Conservation (phyloP, 768 basidiomycete species). For the Suillus alpinus region DNA sequence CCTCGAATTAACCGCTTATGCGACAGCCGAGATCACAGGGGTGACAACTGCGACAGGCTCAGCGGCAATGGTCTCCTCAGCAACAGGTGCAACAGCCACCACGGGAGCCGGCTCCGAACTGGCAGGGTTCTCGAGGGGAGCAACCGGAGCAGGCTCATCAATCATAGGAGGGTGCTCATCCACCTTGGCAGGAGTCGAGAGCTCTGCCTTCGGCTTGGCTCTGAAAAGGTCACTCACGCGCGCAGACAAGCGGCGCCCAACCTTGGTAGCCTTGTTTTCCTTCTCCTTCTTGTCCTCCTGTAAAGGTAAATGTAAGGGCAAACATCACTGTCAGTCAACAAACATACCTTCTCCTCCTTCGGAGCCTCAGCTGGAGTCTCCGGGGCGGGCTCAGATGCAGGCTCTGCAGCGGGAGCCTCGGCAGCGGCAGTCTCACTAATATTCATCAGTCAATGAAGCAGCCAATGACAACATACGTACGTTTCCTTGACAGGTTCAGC, state of each 20-base stretch:
- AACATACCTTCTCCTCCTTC: constrained; percentile 61
- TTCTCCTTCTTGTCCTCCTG: constrained; percentile 54
- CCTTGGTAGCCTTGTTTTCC: constrained; percentile 53
- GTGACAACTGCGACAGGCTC: constrained; percentile 47
- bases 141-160: constrained; percentile 77
- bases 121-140: constrained; percentile 80
- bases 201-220: constrained; percentile 63
- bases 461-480: constrained; percentile 37
- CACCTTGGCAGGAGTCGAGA: constrained; percentile 71
- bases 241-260: constrained; percentile 79
- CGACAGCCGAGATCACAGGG: constrained; percentile 75
- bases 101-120: constrained; percentile 39
- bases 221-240: constrained; percentile 85
- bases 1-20: constrained; percentile 46
- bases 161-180: constrained; percentile 89
- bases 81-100: constrained; percentile 34
- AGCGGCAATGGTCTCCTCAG: constrained; percentile 18
- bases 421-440: constrained; percentile 42
- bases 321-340: neutral
- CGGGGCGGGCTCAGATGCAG: constrained; percentile 24
- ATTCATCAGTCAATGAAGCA: constrained; percentile 9
- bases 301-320: constrained; percentile 6
- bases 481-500: constrained; percentile 71
- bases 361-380: constrained; percentile 34
- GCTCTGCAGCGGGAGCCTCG: constrained; percentile 23